Evolutionary conservation across 345 rosid species (phyloP).

Genomic region (Bretschneidera sinensis): DNA sequence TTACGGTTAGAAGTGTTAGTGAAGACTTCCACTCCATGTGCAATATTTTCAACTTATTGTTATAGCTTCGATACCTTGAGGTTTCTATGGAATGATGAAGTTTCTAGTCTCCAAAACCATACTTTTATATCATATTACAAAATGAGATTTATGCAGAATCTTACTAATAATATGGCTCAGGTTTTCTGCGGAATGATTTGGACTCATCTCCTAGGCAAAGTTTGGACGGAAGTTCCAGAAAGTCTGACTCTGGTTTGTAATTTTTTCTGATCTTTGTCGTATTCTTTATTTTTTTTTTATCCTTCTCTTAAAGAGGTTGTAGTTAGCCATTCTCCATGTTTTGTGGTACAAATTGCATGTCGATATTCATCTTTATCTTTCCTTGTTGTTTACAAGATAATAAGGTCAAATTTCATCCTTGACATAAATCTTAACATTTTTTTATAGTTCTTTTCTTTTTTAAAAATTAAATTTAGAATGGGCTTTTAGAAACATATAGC

Average conservation of each 20-base stretch:
- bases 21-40: too few species aligned
- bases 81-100: too few species aligned
- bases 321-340: constrained; percentile 1
- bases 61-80: too few species aligned
- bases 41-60: too few species aligned
- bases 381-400: background rate
- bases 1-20: too few species aligned
- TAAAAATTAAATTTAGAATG: too few species aligned
- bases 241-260: constrained; percentile 38
- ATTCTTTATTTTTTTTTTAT: constrained; percentile 5
- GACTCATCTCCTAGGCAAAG: constrained; percentile 30
- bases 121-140: too few species aligned
- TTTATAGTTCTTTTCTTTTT: background rate
- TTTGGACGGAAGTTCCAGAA: constrained; percentile 43
- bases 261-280: background rate
- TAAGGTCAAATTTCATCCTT: background rate
- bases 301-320: background rate
- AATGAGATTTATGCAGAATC: too few species aligned
- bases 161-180: constrained; percentile 29
- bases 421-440: background rate
- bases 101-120: too few species aligned
- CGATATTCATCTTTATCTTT: background rate
- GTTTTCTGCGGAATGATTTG: constrained; percentile 30
- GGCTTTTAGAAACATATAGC: background rate
- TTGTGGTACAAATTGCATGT: background rate